Evolutionary conservation across 73 alveolate genomes (phyloP).

Genomic region (Blepharisma stoltei): DNA sequence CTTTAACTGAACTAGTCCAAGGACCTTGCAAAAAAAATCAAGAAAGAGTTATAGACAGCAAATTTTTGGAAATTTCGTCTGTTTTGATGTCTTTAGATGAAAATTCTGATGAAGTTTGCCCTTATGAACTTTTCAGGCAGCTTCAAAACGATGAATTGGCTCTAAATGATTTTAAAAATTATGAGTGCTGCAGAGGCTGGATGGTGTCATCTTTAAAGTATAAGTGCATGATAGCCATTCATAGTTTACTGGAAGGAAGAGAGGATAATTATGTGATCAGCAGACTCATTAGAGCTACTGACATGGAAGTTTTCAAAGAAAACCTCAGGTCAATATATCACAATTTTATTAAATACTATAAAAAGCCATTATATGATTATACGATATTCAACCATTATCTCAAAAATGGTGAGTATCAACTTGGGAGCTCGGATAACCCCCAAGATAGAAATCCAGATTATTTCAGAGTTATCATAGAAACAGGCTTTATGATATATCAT

Average conservation of each 20-base stretch:
- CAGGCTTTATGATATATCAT: slow-evolving; percentile 40
- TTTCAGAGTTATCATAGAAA: slow-evolving; percentile 49
- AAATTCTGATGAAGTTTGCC: slow-evolving; percentile 12
- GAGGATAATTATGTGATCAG: slow-evolving; percentile 39
- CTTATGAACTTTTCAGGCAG: slow-evolving; percentile 26
- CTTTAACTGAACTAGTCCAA: slow-evolving; percentile 49
- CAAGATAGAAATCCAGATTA: slow-evolving; percentile 28
- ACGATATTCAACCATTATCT: slow-evolving; percentile 29
- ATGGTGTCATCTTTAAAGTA: slow-evolving; percentile 42
- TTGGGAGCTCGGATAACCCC: slow-evolving; percentile 1
- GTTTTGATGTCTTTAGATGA: slow-evolving; percentile 40
- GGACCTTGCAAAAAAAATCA: slow-evolving; percentile 60
- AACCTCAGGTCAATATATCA: slow-evolving; percentile 33
- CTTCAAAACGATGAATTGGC: background rate
- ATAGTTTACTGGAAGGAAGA: slow-evolving; percentile 48
- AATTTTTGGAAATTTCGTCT: slow-evolving; percentile 42
- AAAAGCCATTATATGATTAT: background rate
- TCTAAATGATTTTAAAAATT: background rate
- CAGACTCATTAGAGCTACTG: slow-evolving; percentile 48
- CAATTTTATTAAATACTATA: background rate
- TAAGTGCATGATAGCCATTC: slow-evolving; percentile 42
- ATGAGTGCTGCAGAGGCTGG: slow-evolving; percentile 29
- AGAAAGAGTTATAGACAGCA: slow-evolving; percentile 34
- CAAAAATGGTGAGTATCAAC: slow-evolving; percentile 31
- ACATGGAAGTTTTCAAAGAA: slow-evolving; percentile 36